Evolutionary conservation across 768 basidiomycete species (phyloP).

Genomic region (Panus rudis): DNA sequence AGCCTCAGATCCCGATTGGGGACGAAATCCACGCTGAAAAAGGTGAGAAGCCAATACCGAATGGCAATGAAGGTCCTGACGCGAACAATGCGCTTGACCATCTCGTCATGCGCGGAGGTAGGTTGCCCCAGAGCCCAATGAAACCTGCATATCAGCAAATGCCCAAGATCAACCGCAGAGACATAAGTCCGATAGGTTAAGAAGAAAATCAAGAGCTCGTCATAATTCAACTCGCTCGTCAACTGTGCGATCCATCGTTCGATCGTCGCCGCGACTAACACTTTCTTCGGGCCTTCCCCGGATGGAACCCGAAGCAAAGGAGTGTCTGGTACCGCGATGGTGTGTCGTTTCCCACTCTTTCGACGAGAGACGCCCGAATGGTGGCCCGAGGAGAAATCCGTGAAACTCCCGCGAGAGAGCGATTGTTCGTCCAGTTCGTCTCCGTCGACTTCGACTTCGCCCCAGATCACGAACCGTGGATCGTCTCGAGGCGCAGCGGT

Average conservation of each 20-base stretch:
- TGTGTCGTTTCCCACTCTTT: conserved; percentile 23
- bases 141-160: conserved; percentile 79
- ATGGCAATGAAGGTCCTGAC: conserved; percentile 88
- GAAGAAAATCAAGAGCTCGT: conserved; percentile 86
- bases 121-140: conserved; percentile 73
- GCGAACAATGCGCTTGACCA: conserved; percentile 68
- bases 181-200: conserved; percentile 88
- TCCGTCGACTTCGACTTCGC: conserved; percentile 40
- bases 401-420: conserved; percentile 30
- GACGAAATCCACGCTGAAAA: conserved; percentile 84
- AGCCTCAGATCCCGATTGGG: conserved; percentile 71
- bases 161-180: conserved; percentile 68
- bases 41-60: conserved; percentile 85
- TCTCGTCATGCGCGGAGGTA: conserved; percentile 52
- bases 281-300: conserved; percentile 29
- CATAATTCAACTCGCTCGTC: conserved; percentile 79
- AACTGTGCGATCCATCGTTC: conserved; percentile 92
- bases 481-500: conserved; percentile 76
- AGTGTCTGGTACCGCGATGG: conserved; percentile 16
- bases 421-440: conserved; percentile 29
- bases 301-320: conserved; percentile 21
- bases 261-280: conserved; percentile 85
- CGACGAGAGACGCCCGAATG: conserved; percentile 33
- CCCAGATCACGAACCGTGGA: conserved; percentile 91
- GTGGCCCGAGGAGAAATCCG: conserved; percentile 32